phyloP scores from a whole-genome alignment of 345 rosid species.

The Lepidium sativum region DNA sequence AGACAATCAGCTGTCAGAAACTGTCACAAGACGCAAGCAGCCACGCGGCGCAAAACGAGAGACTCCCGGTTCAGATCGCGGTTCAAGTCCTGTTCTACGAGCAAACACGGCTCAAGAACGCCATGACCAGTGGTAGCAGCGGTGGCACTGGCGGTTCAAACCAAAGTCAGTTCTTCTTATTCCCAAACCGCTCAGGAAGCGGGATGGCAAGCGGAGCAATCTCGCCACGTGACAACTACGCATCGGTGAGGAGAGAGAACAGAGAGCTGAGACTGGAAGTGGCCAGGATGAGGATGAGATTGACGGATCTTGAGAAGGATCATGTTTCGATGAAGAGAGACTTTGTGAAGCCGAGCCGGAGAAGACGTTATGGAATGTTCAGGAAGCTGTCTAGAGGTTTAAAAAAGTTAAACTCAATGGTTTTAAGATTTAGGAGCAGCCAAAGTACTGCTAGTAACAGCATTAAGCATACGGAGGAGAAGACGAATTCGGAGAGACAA shows the following conservation, averaged over 20 bases:
- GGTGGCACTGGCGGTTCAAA: slow-evolving; percentile 20
- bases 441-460: slow-evolving; percentile 34
- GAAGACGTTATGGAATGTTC: slow-evolving; percentile 41
- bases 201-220: slow-evolving; percentile 95
- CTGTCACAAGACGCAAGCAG: slow-evolving; percentile 31
- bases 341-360: slow-evolving; percentile 51
- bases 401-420: slow-evolving; percentile 56
- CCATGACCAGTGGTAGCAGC: slow-evolving; percentile 44
- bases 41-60: slow-evolving; percentile 31
- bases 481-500: slow-evolving; percentile 50
- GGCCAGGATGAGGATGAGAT: slow-evolving; percentile 96
- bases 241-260: slow-evolving; percentile 96
- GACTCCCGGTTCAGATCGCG: slow-evolving; percentile 27
- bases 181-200: slow-evolving; percentile 76
- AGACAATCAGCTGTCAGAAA: slow-evolving; percentile 68
- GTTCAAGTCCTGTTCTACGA: slow-evolving; percentile 28
- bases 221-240: slow-evolving; percentile 89
- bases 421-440: slow-evolving; percentile 54
- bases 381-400: slow-evolving; percentile 65
- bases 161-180: slow-evolving; percentile 70
- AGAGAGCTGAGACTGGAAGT: slow-evolving; percentile 96
- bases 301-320: slow-evolving; percentile 89
- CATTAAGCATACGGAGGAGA: slow-evolving; percentile 24
- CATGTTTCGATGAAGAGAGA: slow-evolving; percentile 93
- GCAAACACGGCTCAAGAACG: slow-evolving; percentile 61